These are phyloP conservation scores for Spiromastix sp. DNA, from an alignment of 2,329 filamentous ascomycete species.

Conservation along the genomic window DNA sequence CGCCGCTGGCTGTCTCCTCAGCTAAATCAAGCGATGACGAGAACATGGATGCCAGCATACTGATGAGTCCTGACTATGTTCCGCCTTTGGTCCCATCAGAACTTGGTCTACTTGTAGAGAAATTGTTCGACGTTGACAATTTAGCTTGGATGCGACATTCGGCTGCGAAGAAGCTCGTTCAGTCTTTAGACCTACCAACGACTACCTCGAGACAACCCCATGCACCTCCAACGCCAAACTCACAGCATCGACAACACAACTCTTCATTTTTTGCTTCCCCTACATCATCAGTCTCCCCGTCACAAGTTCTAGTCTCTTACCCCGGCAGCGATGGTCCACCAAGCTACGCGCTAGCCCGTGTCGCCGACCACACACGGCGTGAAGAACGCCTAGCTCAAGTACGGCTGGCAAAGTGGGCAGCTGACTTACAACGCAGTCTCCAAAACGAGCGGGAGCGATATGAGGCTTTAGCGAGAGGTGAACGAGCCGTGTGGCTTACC, in stretches of 20 bases:
- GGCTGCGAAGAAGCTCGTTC: constrained; percentile 69
- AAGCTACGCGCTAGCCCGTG: constrained; percentile 51
- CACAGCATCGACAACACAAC: constrained; percentile 20
- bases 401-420: constrained; percentile 71
- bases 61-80: constrained; percentile 88
- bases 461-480: constrained; percentile 49
- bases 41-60: constrained; percentile 79
- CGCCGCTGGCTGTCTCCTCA: constrained; percentile 69
- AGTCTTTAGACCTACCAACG: constrained; percentile 41
- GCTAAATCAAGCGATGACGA: constrained; percentile 61
- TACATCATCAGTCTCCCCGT: constrained; percentile 16
- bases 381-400: constrained; percentile 56
- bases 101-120: constrained; percentile 56
- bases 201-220: constrained; percentile 7
- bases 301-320: constrained; percentile 18
- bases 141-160: constrained; percentile 72
- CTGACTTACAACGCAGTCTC: constrained; percentile 66
- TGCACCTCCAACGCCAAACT: constrained; percentile 15
- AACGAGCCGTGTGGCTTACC: constrained; percentile 60
- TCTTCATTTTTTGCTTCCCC: constrained; percentile 16
- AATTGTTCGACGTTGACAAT: constrained; percentile 67
- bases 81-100: constrained; percentile 72
- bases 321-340: constrained; percentile 22
- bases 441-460: constrained; percentile 62
- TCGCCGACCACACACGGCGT: constrained; percentile 48